Conservation (phyloP, 495 filamentous ascomycete species). For the Daldinia decipiens region DNA sequence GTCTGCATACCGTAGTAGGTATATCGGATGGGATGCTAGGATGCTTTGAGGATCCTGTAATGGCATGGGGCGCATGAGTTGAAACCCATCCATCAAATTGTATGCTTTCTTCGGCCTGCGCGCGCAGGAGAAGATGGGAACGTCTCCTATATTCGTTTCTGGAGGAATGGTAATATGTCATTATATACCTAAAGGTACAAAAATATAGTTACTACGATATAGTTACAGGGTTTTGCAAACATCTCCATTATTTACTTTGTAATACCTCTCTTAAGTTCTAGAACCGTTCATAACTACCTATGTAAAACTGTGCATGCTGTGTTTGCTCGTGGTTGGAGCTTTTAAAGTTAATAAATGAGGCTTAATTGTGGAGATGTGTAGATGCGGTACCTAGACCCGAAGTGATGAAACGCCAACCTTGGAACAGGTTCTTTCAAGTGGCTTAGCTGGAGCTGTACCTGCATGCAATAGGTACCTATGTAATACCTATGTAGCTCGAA, state of each 20-base stretch:
- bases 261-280: not conserved
- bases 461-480: not conserved
- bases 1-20: not conserved
- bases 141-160: too few relatives aligned
- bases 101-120: not conserved
- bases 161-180: too few relatives aligned
- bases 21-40: not conserved
- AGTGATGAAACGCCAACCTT: not conserved
- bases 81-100: constrained; percentile 18
- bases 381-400: not conserved
- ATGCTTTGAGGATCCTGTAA: constrained; percentile 8
- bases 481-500: too few relatives aligned
- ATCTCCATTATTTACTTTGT: not conserved
- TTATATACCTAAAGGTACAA: too few relatives aligned
- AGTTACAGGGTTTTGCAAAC: too few relatives aligned
- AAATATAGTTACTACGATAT: too few relatives aligned
- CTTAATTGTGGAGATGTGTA: not conserved
- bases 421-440: not conserved
- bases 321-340: not conserved
- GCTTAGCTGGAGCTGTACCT: not conserved
- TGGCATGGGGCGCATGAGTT: constrained; percentile 15
- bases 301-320: too few relatives aligned
- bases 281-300: too few relatives aligned
- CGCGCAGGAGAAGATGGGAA: too few relatives aligned
- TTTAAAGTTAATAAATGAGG: not conserved